Evolutionary conservation across 2,329 filamentous ascomycete genomes (phyloP).

Genomic region (Pseudogymnoascus sp.): DNA sequence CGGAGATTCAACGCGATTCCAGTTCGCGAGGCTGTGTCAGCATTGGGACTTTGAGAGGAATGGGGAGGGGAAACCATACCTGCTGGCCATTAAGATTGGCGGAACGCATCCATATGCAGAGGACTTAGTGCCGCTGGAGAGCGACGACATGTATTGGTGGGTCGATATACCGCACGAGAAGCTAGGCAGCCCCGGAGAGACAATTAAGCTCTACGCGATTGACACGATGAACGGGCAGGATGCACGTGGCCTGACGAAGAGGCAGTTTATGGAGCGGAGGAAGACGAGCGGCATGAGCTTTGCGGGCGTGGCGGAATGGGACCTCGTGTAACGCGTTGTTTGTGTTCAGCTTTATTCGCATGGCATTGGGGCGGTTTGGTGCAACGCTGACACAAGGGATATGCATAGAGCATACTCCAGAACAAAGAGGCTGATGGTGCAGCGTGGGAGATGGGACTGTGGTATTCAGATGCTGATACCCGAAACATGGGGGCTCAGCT

Average conservation of each 20-base stretch:
- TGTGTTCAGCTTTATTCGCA: not conserved
- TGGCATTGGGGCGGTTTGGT: conserved; percentile 1
- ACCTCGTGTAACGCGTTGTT: conserved; percentile 19
- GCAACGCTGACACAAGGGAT: not conserved
- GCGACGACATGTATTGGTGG: conserved; percentile 77
- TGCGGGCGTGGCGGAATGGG: conserved; percentile 25
- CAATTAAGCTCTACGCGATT: conserved; percentile 56
- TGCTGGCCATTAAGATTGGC: conserved; percentile 61
- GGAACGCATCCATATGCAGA: conserved; percentile 50
- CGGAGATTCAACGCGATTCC: conserved; percentile 58
- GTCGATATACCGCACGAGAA: conserved; percentile 59
- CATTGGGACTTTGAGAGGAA: conserved; percentile 73
- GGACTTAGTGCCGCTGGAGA: conserved; percentile 62
- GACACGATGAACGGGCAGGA: conserved; percentile 34
- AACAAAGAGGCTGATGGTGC: not conserved
- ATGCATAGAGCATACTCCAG: not conserved
- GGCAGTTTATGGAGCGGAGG: conserved; percentile 25
- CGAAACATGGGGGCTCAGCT: not conserved
- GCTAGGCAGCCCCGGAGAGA: conserved; percentile 62
- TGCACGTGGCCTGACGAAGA: conserved; percentile 23
- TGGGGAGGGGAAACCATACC: conserved; percentile 55
- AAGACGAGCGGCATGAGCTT: conserved; percentile 24
- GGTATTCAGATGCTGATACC: not conserved
- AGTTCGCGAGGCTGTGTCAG: conserved; percentile 68
- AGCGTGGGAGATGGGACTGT: not conserved